phyloP scores from a whole-genome alignment of 2,329 filamentous ascomycete species.

The Verticillium longisporum region DNA sequence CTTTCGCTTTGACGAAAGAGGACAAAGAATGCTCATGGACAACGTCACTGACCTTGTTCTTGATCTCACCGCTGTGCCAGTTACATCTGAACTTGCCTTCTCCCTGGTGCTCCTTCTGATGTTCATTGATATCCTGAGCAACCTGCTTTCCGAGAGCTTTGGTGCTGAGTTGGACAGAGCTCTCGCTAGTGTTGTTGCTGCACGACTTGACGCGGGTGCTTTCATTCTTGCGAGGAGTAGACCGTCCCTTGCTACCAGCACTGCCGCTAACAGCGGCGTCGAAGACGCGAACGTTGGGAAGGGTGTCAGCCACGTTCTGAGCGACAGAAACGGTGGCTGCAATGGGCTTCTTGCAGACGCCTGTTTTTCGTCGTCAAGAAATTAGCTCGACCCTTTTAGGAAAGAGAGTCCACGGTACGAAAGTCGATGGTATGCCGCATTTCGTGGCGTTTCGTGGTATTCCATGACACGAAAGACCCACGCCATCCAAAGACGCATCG shows the following conservation, averaged over 20 bases:
- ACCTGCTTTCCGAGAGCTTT: background rate
- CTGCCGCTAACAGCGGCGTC: background rate
- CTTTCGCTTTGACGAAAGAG: too few species aligned
- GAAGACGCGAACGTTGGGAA: background rate
- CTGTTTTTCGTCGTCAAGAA: background rate
- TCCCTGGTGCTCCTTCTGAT: background rate
- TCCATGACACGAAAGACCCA: background rate
- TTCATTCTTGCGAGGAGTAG: background rate
- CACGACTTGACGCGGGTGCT: background rate
- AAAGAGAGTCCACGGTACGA: background rate
- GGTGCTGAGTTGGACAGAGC: background rate
- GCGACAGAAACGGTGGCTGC: background rate
- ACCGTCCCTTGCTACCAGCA: background rate
- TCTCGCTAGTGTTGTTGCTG: background rate
- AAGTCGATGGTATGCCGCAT: background rate
- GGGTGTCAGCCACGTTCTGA: background rate
- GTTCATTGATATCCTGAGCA: background rate
- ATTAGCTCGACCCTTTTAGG: background rate
- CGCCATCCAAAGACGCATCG: background rate
- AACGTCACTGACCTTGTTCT: background rate
- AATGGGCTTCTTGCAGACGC: background rate
- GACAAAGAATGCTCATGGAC: too few species aligned
- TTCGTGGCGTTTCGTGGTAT: background rate
- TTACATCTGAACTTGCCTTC: background rate
- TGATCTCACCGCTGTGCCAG: background rate